Percentiles rank a stretch among this genome's conserved stretches.
phyloP scores from a whole-genome alignment of 345 rosid species.

The Aquilaria sinensis region DNA sequence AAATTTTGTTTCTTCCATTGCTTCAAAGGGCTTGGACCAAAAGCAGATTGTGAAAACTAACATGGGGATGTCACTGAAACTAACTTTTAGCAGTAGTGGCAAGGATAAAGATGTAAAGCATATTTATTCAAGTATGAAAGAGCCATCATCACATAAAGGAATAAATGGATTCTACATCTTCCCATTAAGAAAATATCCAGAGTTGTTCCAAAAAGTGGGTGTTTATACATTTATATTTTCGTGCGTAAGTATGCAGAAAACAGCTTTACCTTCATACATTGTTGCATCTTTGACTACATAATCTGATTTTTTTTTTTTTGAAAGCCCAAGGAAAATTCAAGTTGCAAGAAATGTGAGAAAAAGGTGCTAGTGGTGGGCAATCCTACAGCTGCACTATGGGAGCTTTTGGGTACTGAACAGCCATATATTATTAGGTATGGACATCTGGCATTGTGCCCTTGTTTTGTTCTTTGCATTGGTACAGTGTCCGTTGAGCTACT shows the following conservation, averaged over 20 bases:
- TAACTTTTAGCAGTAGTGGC: constrained; percentile 21
- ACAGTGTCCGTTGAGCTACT: too few species aligned
- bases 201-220: constrained; percentile 45
- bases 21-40: constrained; percentile 42
- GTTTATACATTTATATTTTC: constrained; percentile 47
- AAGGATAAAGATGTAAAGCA: constrained; percentile 14
- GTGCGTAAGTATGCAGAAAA: constrained; percentile 30
- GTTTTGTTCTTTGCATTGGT: neutral
- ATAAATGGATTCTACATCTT: constrained; percentile 56
- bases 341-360: constrained; percentile 29
- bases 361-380: constrained; percentile 37
- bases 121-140: constrained; percentile 18
- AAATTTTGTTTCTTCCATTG: constrained; percentile 26
- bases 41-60: constrained; percentile 37
- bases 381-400: constrained; percentile 37
- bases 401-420: constrained; percentile 21
- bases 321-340: constrained; percentile 28
- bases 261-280: neutral
- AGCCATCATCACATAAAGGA: constrained; percentile 41
- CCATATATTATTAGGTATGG: constrained; percentile 25
- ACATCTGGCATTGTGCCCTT: neutral
- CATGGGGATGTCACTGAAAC: constrained; percentile 43
- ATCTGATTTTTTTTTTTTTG: neutral
- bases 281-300: neutral
- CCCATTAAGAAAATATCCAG: constrained; percentile 25